These are phyloP conservation scores for Calamus simplicifolius DNA, from an alignment of 176 grass and related monocot species.

Conservation along the genomic window DNA sequence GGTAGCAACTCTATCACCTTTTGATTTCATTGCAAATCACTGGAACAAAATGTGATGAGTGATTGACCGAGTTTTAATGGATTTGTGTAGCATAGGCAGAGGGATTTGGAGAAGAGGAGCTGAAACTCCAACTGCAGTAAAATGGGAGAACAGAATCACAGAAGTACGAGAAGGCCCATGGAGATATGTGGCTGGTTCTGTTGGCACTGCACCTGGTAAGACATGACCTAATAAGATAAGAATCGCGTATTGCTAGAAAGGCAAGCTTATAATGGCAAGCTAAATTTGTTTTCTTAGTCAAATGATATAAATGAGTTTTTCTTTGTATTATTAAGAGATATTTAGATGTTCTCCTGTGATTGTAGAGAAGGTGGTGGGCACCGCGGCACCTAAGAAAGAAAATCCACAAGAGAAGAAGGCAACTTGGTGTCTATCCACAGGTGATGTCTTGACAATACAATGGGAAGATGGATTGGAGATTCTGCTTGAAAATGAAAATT, in stretches of 20 bases:
- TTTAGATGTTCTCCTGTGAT: conserved; percentile 31
- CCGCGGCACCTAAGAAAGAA: conserved; percentile 46
- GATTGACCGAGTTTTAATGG: neutral
- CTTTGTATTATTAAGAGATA: neutral
- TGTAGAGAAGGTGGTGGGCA: conserved; percentile 73
- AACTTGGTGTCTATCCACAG: conserved; percentile 64
- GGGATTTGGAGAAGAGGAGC: conserved; percentile 89
- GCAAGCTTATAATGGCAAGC: neutral
- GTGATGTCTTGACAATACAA: conserved; percentile 54
- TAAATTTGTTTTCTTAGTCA: too few relatives aligned
- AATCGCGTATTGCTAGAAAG: neutral
- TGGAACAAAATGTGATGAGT: neutral
- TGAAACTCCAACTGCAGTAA: conserved; percentile 70
- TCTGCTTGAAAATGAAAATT: conserved; percentile 52
- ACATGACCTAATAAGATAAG: neutral
- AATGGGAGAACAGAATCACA: conserved; percentile 77
- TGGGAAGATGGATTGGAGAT: conserved; percentile 56
- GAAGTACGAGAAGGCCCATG: conserved; percentile 87
- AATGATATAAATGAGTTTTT: too few relatives aligned
- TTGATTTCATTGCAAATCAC: neutral
- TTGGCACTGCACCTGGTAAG: conserved; percentile 87
- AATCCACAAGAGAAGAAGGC: conserved; percentile 43
- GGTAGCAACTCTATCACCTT: conserved; percentile 28
- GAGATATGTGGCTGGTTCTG: conserved; percentile 69
- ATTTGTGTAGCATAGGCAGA: conserved; percentile 85